phyloP scores from a whole-genome alignment of 345 rosid species.

The Jatropha curcas region DNA sequence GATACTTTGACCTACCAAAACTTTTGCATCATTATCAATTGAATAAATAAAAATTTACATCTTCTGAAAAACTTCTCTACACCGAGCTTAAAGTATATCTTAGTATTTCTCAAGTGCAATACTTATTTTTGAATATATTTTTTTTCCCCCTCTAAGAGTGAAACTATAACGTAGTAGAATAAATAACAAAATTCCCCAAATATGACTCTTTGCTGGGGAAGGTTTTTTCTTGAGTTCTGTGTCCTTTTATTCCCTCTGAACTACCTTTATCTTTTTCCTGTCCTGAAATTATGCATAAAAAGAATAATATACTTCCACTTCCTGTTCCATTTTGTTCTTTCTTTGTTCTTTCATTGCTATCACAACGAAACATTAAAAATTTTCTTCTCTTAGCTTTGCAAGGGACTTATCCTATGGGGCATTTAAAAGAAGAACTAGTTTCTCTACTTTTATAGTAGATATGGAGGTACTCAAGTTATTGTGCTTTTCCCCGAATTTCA shows the following conservation, averaged over 20 bases:
- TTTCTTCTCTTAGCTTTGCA: not conserved
- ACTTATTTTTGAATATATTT: not conserved
- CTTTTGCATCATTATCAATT: slow-evolving; percentile 2
- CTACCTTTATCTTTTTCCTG: not conserved
- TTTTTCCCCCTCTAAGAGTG: not conserved
- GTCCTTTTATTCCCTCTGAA: not conserved
- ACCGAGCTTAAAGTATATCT: not conserved
- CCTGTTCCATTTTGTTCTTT: not conserved
- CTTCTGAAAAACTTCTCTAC: not conserved
- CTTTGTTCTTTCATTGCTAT: too few relatives aligned
- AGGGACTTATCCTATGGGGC: not conserved
- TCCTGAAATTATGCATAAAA: not conserved
- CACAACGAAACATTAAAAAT: too few relatives aligned
- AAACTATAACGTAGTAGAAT: not conserved
- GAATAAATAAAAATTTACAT: not conserved
- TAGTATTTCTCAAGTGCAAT: not conserved
- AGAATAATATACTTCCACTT: not conserved
- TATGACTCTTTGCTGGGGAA: not conserved
- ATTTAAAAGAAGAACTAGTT: not conserved
- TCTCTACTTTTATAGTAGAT: not conserved
- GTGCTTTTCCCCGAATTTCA: not conserved
- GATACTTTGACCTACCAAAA: slow-evolving; percentile 23
- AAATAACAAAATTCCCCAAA: not conserved
- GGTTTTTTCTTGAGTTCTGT: not conserved
- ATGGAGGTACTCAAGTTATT: not conserved